These are phyloP conservation scores for Sporothrix globosa DNA, from an alignment of 2,329 filamentous ascomycete genomes.

Conservation along the genomic window DNA sequence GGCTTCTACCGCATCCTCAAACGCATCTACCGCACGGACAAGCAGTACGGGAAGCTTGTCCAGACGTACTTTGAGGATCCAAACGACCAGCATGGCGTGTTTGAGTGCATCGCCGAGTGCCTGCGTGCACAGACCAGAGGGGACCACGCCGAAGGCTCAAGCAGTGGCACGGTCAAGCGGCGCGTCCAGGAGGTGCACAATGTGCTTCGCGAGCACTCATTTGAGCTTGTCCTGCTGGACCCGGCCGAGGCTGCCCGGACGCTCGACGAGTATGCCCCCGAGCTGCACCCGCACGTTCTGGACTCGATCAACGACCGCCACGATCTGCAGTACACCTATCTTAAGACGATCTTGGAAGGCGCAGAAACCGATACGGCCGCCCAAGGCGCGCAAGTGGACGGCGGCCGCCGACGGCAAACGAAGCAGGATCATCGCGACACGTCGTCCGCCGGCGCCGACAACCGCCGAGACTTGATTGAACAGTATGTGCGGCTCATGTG, in stretches of 20 bases:
- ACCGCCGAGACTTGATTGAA: constrained; percentile 67
- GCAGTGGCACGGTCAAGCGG: constrained; percentile 58
- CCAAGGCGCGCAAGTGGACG: neutral
- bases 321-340: constrained; percentile 73
- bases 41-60: constrained; percentile 76
- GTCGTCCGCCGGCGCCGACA: neutral
- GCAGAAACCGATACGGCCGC: neutral
- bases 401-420: too few relatives aligned
- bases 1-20: constrained; percentile 92
- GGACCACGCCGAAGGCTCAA: neutral
- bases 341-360: constrained; percentile 74
- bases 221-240: constrained; percentile 68
- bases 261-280: constrained; percentile 63
- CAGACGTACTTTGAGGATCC: constrained; percentile 83
- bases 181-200: constrained; percentile 72
- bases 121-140: constrained; percentile 52
- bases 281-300: constrained; percentile 69
- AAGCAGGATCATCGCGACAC: constrained; percentile 12
- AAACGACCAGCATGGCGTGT: constrained; percentile 73
- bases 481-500: constrained; percentile 92
- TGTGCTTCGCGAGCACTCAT: constrained; percentile 67
- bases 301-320: constrained; percentile 62
- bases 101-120: constrained; percentile 77
- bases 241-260: constrained; percentile 66
- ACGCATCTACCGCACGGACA: constrained; percentile 78